Conservation (phyloP, 140 eudicot species). For the Artemisia princeps region DNA sequence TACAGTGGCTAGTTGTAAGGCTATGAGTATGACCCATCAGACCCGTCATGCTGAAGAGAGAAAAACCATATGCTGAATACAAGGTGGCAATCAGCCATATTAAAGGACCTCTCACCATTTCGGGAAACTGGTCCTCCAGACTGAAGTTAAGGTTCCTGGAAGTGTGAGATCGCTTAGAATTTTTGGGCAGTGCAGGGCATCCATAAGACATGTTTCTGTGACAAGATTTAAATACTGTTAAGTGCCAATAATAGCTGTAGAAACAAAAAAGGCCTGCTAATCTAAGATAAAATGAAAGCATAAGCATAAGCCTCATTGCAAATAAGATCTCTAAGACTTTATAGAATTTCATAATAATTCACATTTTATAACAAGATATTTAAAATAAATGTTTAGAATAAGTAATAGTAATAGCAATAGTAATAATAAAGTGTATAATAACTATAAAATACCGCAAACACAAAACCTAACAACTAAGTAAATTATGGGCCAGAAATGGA, state of each 20-base stretch:
- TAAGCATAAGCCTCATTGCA: neutral
- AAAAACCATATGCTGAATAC: conserved; percentile 5
- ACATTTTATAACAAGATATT: conserved; percentile 4
- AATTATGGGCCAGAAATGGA: conserved; percentile 16
- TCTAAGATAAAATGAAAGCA: neutral
- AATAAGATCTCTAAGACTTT: neutral
- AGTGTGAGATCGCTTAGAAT: conserved; percentile 29
- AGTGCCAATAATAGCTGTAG: neutral
- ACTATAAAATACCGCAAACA: neutral
- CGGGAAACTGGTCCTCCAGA: conserved; percentile 35
- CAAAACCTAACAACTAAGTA: conserved; percentile 7
- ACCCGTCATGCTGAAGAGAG: conserved; percentile 4
- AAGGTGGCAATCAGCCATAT: conserved; percentile 21
- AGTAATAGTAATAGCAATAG: neutral
- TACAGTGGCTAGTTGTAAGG: conserved; percentile 4
- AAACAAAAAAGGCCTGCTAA: neutral
- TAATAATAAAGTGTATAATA: neutral
- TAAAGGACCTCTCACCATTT: conserved; percentile 41
- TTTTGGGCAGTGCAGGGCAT: conserved; percentile 35
- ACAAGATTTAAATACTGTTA: conserved; percentile 6
- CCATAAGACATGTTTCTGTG: conserved; percentile 42
- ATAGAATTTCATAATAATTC: conserved; percentile 3
- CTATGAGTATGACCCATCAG: neutral
- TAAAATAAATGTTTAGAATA: conserved; percentile 13
- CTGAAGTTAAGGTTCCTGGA: conserved; percentile 28